Conservation (phyloP, 2,329 filamentous ascomycete genomes). For the Aureobasidium melanogenum region DNA sequence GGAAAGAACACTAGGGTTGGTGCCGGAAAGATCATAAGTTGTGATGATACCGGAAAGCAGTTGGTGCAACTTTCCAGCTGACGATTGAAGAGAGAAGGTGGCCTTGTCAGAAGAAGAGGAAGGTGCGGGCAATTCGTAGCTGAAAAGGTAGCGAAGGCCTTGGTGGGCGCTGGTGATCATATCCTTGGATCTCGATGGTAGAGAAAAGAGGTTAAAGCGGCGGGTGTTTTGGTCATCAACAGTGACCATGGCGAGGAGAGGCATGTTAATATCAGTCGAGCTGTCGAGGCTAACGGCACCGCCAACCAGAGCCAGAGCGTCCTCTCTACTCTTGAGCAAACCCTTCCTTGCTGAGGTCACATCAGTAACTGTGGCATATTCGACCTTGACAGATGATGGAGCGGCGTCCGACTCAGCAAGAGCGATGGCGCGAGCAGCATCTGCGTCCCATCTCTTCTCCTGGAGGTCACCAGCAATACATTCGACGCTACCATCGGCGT, state of each 20-base stretch:
- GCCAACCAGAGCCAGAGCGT: slow-evolving; percentile 33
- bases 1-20: slow-evolving; percentile 51
- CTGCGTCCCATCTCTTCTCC: slow-evolving; percentile 17
- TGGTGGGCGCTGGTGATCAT: slow-evolving; percentile 10
- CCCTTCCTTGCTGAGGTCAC: slow-evolving; percentile 34
- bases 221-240: slow-evolving; percentile 11
- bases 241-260: slow-evolving; percentile 27
- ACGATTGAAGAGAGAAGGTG: slow-evolving; percentile 38
- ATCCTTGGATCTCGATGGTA: slow-evolving; percentile 14
- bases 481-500: slow-evolving; percentile 23
- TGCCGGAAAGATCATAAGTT: slow-evolving; percentile 56
- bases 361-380: slow-evolving; percentile 21
- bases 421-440: neutral
- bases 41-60: slow-evolving; percentile 46
- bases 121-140: slow-evolving; percentile 16
- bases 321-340: slow-evolving; percentile 35
- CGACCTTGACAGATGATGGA: slow-evolving; percentile 9
- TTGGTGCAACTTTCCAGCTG: slow-evolving; percentile 55
- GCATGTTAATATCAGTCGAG: slow-evolving; percentile 28
- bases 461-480: slow-evolving; percentile 23
- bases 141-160: slow-evolving; percentile 17
- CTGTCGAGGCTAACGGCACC: slow-evolving; percentile 18
- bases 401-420: neutral
- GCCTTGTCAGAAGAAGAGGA: neutral
- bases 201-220: slow-evolving; percentile 10